Evolutionary conservation across 805 yeast species (phyloP), one percentile per base, ranked within the genome.

Genomic region (Phaffomyces opuntiae): DNA sequence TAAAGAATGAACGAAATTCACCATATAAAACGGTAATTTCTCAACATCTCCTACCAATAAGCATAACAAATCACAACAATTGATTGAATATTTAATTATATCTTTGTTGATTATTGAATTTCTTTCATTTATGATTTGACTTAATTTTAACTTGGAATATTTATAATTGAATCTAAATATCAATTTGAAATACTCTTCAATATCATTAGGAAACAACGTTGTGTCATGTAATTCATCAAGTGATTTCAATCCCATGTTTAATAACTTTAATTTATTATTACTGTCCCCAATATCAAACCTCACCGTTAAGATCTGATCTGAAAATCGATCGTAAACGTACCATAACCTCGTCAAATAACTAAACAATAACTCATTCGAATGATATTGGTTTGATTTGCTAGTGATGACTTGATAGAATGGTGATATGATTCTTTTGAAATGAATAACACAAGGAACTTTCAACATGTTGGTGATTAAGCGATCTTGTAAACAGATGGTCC

Each of bases 251-350:
- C 60, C 67, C 25, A 63, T 53, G 5, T 44, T 40, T 24, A 63
- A 38, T 8, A 64, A 45, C 21, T 53, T 62, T 24, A 44, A 17
- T 33, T 59, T 44, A 42, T 63, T 59, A 32, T 52, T 57, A 1
- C 63, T 59, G 43, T 64, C 69, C 8, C 68, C 68, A 34, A 63
- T 38, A 43, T 65, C 68, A 40, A 60, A 59, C 32, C 55, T 56
- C 14, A 54, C 53, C 0, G 68, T 62, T 33, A 57, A 55, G 4
- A 65, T 63, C 46, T 65, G 68, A 49, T 65, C 69, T 29, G 58
- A 52, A 40, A 61, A 64, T 37, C 68, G 47, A 42, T 65, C 69
- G 39, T 47, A 50, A 2, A 62, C 59, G 41, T 63, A 64, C 60
- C 61, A 60, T 13, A 64, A 40, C 32, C 66, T 53, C 1, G 60